phyloP scores from a whole-genome alignment of 495 filamentous ascomycete species.

The Hypomontagnella monticulosa region DNA sequence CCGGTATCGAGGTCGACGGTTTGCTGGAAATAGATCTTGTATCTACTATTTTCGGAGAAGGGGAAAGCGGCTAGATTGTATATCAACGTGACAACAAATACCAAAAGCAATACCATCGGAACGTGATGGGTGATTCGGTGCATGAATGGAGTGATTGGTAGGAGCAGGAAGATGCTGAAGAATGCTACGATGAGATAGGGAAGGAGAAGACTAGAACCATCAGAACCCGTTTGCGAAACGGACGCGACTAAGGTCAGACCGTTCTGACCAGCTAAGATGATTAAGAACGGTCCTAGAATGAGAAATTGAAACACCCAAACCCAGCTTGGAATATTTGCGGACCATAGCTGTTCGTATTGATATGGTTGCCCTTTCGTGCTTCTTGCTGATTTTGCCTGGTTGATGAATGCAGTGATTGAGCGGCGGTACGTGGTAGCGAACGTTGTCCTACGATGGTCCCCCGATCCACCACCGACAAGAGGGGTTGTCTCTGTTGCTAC shows the following conservation, averaged over 20 bases:
- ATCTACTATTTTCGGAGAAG: constrained; percentile 77
- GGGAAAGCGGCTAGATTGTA: constrained; percentile 92
- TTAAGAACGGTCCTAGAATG: constrained; percentile 75
- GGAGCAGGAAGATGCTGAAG: constrained; percentile 75
- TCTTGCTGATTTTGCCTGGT: constrained; percentile 43
- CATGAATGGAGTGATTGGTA: constrained; percentile 82
- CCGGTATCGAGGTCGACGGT: constrained; percentile 80
- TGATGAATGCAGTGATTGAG: constrained; percentile 55
- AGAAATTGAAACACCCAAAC: constrained; percentile 89
- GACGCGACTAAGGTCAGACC: constrained; percentile 77
- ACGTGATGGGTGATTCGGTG: constrained; percentile 88
- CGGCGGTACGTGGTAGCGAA: constrained; percentile 74
- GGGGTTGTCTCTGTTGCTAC: constrained; percentile 79
- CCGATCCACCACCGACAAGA: constrained; percentile 66
- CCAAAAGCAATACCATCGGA: constrained; percentile 75
- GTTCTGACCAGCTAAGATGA: constrained; percentile 78
- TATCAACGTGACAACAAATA: constrained; percentile 79
- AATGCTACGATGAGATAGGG: constrained; percentile 75
- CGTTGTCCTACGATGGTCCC: constrained; percentile 66
- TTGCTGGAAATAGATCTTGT: constrained; percentile 91
- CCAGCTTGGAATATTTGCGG: constrained; percentile 77
- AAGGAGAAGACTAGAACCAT: constrained; percentile 71
- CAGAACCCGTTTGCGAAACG: constrained; percentile 80
- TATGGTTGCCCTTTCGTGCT: constrained; percentile 59
- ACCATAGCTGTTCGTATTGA: constrained; percentile 87